Percentiles rank a stretch among this genome's conserved stretches.
Evolutionary conservation across 176 grass and related monocot species (phyloP).

Genomic region (Ampelocalamus luodianensis): DNA sequence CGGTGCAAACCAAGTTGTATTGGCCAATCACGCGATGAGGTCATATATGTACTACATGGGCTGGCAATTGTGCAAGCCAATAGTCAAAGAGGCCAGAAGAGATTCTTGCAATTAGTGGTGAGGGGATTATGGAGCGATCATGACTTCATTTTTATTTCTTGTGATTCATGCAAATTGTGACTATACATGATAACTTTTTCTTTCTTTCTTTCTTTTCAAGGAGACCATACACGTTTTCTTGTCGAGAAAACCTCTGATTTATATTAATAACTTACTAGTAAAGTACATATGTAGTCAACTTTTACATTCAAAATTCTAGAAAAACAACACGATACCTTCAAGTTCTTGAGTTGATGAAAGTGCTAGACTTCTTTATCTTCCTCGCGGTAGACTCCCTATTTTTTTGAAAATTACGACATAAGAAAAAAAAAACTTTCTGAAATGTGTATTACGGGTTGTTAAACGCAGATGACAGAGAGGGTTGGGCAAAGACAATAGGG

Average conservation of each 20-base stretch:
- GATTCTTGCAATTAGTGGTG: conserved; percentile 34
- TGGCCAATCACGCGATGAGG: conserved; percentile 14
- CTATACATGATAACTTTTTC: neutral
- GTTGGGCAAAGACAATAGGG: neutral
- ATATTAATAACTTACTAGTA: too few species aligned
- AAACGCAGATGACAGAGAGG: neutral
- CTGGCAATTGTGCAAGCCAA: conserved; percentile 47
- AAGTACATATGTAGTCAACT: too few species aligned
- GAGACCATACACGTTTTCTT: neutral
- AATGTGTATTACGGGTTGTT: conserved; percentile 22
- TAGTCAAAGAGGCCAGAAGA: conserved; percentile 47
- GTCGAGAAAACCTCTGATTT: too few species aligned
- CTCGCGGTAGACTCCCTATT: too few species aligned
- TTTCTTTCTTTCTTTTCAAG: too few species aligned
- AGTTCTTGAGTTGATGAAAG: too few species aligned
- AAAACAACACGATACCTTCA: too few species aligned
- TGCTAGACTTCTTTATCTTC: too few species aligned
- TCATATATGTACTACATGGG: conserved; percentile 28
- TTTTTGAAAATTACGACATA: too few species aligned
- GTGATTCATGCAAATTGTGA: neutral
- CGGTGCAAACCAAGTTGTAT: conserved; percentile 16
- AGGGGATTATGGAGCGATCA: conserved; percentile 1
- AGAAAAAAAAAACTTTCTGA: neutral
- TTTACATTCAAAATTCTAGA: too few species aligned
- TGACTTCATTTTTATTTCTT: neutral